Conservation (phyloP, 306 rosid species). For the Trichosanthes truncata region DNA sequence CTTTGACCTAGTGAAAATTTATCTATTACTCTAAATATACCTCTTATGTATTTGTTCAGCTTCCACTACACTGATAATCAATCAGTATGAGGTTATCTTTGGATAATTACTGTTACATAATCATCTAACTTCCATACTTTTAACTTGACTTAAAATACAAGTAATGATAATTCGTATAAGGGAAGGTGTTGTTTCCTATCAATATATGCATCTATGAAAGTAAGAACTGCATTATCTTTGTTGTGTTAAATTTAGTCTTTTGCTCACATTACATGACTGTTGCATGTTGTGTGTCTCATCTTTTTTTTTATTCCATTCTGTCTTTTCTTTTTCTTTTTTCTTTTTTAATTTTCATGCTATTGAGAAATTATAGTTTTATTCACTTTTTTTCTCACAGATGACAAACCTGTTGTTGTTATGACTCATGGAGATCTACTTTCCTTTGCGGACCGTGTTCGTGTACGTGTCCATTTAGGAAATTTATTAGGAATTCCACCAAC, state of each 20-base stretch:
- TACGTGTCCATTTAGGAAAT: constrained; percentile 53
- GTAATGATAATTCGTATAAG: not conserved
- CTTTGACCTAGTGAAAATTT: not conserved
- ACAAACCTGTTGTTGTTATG: constrained; percentile 66
- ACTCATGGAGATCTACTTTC: constrained; percentile 92
- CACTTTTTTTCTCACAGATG: constrained; percentile 39
- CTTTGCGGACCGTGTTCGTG: constrained; percentile 42
- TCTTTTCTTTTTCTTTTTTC: not conserved
- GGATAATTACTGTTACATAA: not conserved
- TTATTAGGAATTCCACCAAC: constrained; percentile 63
- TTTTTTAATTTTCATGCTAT: not conserved
- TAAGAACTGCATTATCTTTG: not conserved
- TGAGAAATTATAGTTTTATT: not conserved
- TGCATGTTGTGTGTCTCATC: not conserved
- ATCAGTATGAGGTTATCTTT: not conserved
- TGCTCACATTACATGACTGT: not conserved
- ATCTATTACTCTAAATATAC: not conserved
- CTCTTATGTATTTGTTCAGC: not conserved
- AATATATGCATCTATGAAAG: not conserved
- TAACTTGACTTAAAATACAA: not conserved
- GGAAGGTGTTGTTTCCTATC: not conserved
- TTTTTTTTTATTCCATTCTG: not conserved
- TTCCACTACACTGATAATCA: not conserved
- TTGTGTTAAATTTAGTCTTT: not conserved
- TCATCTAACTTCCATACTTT: not conserved